Conservation (phyloP, 2,329 filamentous ascomycete genomes). For the Claviceps purpurea region DNA sequence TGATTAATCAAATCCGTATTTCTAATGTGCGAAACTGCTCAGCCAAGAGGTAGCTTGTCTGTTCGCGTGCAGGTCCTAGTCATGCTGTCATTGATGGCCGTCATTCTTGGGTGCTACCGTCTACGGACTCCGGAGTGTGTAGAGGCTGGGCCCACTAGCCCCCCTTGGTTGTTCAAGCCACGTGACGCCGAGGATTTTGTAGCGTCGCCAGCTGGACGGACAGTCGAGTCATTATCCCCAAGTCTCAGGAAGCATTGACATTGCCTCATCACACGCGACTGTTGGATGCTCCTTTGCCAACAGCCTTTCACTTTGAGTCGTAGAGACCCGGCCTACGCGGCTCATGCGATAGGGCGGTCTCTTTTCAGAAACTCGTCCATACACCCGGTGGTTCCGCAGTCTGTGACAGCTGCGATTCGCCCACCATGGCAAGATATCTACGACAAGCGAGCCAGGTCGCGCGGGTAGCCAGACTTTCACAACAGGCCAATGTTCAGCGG, state of each 20-base stretch:
- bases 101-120: background rate
- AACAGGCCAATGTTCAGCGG: slow-evolving; percentile 36
- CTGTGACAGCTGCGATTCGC: slow-evolving; percentile 15
- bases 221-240: slow-evolving; percentile 14
- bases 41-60: background rate
- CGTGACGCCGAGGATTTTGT: slow-evolving; percentile 20
- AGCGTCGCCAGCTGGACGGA: slow-evolving; percentile 9
- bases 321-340: slow-evolving; percentile 12
- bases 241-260: slow-evolving; percentile 8
- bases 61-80: background rate
- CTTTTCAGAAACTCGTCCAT: slow-evolving; percentile 9
- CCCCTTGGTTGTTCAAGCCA: slow-evolving; percentile 7
- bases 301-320: slow-evolving; percentile 3
- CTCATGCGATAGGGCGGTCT: slow-evolving; percentile 21
- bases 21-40: background rate
- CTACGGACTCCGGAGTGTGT: background rate
- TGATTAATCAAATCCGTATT: background rate
- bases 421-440: slow-evolving; percentile 51
- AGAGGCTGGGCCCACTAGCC: background rate
- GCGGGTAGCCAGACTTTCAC: slow-evolving; percentile 44
- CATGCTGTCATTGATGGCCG: background rate
- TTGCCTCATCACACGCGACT: slow-evolving; percentile 9
- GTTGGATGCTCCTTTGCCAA: slow-evolving; percentile 7
- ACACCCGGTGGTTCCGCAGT: slow-evolving; percentile 22
- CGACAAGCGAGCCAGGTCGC: slow-evolving; percentile 54